These are phyloP conservation scores for Rhodotorula sp. DNA, from an alignment of 1,284 basidiomycete species.

Conservation along the genomic window DNA sequence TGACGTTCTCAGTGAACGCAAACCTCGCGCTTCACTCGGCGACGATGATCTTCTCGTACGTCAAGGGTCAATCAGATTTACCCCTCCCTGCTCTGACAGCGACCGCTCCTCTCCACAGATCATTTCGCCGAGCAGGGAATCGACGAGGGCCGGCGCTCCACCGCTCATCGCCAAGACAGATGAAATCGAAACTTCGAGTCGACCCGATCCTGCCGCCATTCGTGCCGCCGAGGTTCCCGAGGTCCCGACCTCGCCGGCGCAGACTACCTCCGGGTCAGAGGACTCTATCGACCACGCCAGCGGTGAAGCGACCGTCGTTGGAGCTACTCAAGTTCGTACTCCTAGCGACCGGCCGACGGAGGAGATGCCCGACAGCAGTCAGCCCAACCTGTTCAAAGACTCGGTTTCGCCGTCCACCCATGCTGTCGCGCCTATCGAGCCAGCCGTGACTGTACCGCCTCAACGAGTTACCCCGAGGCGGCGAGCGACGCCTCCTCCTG, in stretches of 20 bases:
- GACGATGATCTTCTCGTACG: constrained; percentile 35
- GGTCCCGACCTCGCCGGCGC: background rate
- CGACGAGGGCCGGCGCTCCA: background rate
- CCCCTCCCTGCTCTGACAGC: background rate
- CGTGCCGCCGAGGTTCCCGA: too few species aligned
- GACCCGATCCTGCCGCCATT: too few species aligned
- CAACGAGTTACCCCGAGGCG: background rate
- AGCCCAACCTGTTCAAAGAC: background rate
- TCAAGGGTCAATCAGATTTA: background rate
- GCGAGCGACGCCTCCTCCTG: too few species aligned
- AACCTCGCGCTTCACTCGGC: constrained; percentile 21
- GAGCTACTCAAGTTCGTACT: constrained; percentile 3
- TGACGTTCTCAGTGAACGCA: constrained; percentile 21
- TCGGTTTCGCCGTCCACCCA: background rate
- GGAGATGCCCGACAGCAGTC: background rate
- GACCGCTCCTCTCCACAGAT: background rate
- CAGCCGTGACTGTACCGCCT: background rate
- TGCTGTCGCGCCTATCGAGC: too few species aligned
- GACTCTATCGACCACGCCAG: background rate
- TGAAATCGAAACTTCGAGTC: background rate
- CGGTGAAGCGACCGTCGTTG: background rate
- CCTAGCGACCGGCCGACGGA: background rate
- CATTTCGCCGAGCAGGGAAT: background rate
- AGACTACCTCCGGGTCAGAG: background rate
- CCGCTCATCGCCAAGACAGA: too few species aligned